Evolutionary conservation across 2,329 filamentous ascomycete species (phyloP).

Genomic region (Aureobasidium sp.): DNA sequence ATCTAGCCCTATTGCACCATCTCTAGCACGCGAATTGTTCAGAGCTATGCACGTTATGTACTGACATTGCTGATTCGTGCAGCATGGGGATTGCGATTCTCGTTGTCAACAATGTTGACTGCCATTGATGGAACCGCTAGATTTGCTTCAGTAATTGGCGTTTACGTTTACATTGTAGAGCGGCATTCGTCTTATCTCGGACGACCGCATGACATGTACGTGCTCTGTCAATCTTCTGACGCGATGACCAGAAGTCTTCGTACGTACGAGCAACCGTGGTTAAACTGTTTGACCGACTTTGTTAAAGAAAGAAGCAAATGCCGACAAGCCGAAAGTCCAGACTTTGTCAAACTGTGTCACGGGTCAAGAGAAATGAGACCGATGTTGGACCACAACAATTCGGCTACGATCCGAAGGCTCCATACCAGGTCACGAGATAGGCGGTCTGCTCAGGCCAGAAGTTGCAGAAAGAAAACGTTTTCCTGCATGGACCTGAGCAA

Average conservation of each 20-base stretch:
- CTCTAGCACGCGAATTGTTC: too few relatives aligned
- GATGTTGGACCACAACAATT: slow-evolving; percentile 2
- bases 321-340: slow-evolving; percentile 11
- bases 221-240: slow-evolving; percentile 2
- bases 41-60: too few relatives aligned
- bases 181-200: not conserved
- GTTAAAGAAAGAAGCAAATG: slow-evolving; percentile 8
- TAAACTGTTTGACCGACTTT: slow-evolving; percentile 10
- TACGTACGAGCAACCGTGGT: slow-evolving; percentile 10
- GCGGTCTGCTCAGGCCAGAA: slow-evolving; percentile 9
- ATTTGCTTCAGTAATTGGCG: too few relatives aligned
- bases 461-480: slow-evolving; percentile 2
- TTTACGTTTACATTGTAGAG: not conserved
- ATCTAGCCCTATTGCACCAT: too few relatives aligned
- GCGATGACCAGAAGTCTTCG: not conserved
- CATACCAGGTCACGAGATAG: slow-evolving; percentile 15
- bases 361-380: not conserved
- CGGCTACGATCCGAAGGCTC: not conserved
- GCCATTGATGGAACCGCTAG: too few relatives aligned
- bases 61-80: too few relatives aligned
- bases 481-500: slow-evolving; percentile 4
- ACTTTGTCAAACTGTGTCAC: not conserved
- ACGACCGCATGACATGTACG: not conserved
- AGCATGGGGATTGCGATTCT: too few relatives aligned
- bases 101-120: too few relatives aligned